Evolutionary conservation across 2,329 filamentous ascomycete species (phyloP).

Genomic region (Colletotrichum cereale): DNA sequence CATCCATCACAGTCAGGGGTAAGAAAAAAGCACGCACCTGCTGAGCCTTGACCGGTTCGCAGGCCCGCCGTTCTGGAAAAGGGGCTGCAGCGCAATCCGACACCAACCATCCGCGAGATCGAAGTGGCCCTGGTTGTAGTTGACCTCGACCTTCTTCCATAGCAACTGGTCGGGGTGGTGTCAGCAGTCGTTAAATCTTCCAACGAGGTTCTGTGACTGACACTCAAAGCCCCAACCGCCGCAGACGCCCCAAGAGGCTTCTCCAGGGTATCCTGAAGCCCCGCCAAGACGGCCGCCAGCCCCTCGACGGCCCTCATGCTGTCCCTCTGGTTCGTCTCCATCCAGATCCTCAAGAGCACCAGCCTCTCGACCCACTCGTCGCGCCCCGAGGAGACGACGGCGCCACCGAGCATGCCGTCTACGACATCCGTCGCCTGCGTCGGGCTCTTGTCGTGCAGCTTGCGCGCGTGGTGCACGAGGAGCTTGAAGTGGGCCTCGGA

Average conservation of each 20-base stretch:
- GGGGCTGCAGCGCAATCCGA: constrained; percentile 71
- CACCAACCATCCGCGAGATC: constrained; percentile 78
- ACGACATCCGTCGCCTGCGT: constrained; percentile 64
- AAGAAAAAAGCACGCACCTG: constrained; percentile 59
- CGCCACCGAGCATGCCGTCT: constrained; percentile 72
- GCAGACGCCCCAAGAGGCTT: constrained; percentile 68
- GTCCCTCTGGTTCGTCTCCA: constrained; percentile 65
- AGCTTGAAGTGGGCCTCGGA: constrained; percentile 74
- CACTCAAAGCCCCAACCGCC: constrained; percentile 76
- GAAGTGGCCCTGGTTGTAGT: constrained; percentile 65
- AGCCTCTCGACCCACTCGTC: constrained; percentile 77
- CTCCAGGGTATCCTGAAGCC: constrained; percentile 58
- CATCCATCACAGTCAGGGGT: background rate
- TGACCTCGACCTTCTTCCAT: constrained; percentile 81
- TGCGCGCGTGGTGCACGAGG: constrained; percentile 76
- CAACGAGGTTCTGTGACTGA: constrained; percentile 52
- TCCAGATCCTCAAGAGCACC: constrained; percentile 76
- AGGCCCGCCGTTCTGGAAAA: constrained; percentile 76
- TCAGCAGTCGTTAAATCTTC: constrained; percentile 19
- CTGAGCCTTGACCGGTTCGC: constrained; percentile 76
- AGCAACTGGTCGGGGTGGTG: constrained; percentile 71
- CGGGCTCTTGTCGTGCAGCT: constrained; percentile 68
- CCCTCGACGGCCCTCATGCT: constrained; percentile 43
- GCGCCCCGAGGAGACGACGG: constrained; percentile 61
- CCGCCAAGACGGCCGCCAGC: constrained; percentile 44